Conservation (phyloP, 2,329 filamentous ascomycete species). For the Exophiala dermatitidis region DNA sequence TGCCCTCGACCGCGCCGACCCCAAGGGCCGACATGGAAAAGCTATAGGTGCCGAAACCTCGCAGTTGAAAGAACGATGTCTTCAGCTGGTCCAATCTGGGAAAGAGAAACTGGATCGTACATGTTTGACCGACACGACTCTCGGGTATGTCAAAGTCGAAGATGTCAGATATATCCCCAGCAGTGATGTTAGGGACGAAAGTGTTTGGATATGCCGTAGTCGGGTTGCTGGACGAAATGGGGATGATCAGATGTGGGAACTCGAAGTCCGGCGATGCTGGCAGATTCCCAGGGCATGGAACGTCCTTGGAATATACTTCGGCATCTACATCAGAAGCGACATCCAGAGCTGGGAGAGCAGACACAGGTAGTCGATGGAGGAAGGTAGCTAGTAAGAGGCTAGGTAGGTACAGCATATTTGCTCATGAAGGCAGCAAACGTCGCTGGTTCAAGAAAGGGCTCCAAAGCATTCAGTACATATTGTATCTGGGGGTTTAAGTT, state of each 20-base stretch:
- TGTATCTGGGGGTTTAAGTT: no score
- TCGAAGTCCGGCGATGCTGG: conserved; percentile 39
- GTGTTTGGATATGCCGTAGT: conserved; percentile 46
- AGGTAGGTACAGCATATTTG: not conserved
- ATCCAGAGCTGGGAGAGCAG: conserved; percentile 1
- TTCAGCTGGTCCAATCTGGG: conserved; percentile 49
- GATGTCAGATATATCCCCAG: conserved; percentile 44
- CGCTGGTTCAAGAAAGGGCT: not conserved
- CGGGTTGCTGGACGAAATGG: conserved; percentile 50
- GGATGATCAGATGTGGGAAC: conserved; percentile 57
- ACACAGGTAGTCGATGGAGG: not conserved
- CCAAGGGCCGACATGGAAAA: conserved; percentile 42
- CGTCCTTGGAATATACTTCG: conserved; percentile 1
- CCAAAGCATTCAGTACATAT: not conserved
- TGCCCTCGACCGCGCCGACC: conserved; percentile 35
- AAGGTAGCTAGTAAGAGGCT: not conserved
- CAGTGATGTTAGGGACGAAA: conserved; percentile 41
- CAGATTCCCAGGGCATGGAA: conserved; percentile 40
- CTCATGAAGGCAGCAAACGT: not conserved
- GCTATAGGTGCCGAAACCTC: conserved; percentile 47
- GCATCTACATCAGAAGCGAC: not conserved
- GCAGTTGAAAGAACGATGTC: conserved; percentile 52
- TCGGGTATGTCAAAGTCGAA: conserved; percentile 63
- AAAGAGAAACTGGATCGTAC: conserved; percentile 58
- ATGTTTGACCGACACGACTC: conserved; percentile 49